These are phyloP conservation scores for Apiosordaria backusii DNA, from an alignment of 495 filamentous ascomycete species.

Conservation along the genomic window DNA sequence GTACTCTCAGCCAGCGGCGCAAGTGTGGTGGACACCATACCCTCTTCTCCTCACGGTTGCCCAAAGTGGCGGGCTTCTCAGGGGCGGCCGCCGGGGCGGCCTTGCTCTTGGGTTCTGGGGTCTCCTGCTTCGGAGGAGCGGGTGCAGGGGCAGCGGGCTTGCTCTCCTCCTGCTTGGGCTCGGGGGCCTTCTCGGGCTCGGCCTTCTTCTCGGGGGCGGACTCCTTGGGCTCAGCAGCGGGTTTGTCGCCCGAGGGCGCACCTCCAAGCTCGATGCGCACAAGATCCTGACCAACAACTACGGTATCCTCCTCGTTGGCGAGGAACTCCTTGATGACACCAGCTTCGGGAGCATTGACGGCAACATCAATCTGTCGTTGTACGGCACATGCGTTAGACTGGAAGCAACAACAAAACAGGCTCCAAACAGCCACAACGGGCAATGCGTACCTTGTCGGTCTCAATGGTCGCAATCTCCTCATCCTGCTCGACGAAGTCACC, in stretches of 20 bases:
- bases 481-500: conserved; percentile 94
- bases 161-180: conserved; percentile 40
- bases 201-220: conserved; percentile 54
- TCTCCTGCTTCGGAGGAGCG: conserved; percentile 26
- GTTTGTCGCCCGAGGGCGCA: conserved; percentile 50
- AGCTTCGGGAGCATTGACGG: conserved; percentile 89
- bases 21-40: conserved; percentile 45
- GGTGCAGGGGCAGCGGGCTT: conserved; percentile 35
- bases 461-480: conserved; percentile 98
- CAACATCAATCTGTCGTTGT: conserved; percentile 74
- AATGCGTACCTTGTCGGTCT: conserved; percentile 91
- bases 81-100: conserved; percentile 38
- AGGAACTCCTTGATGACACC: conserved; percentile 90
- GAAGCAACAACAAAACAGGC: background rate
- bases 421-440: background rate
- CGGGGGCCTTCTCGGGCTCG: conserved; percentile 46
- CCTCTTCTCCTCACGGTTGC: conserved; percentile 83
- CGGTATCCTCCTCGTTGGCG: conserved; percentile 92
- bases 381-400: conserved; percentile 8
- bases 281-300: conserved; percentile 89
- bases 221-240: conserved; percentile 55
- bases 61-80: conserved; percentile 47
- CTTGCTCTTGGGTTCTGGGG: conserved; percentile 40
- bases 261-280: conserved; percentile 78
- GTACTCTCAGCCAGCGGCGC: background rate